Base-by-base conservation (phyloP, 441 rosid species). In the Isatis lusitanica region DNA sequence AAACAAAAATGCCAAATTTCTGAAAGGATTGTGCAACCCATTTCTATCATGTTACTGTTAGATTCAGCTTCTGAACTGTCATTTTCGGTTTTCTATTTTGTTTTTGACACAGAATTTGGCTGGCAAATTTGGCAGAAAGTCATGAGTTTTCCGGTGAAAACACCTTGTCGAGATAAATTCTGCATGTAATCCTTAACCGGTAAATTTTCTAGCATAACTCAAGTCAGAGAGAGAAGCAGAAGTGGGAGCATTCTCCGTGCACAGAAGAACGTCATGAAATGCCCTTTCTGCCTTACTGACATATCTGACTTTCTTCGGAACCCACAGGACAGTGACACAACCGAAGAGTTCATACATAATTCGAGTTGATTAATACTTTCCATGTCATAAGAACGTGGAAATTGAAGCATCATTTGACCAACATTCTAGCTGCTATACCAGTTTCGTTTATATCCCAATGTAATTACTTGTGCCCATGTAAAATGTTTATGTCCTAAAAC, bases 231-330 rank as follows among this genome's bases (percentile, higher is more conserved):
- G 74, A 82, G 89, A 62, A 77, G 61, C 15, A 63, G 80, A 73
- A 89, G 90, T 7, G 83, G 97, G 6, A 80, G 94, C 17, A 79
- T 86, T 0, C 80, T 88, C 1, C 80, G 96, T 15, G 70, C 79
- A 0, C 84, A 81, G 67, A 88, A 87, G 84, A 88, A 85, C 30
- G 7, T 89, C 48, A 72, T 85, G 86, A 85, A 82, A 1, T 92
- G 97, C 65, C 96, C 96, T 39, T 75, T 78, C 4, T 89, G 96
- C 75, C 71, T 85, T 26, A 74, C 56, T 31, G 93, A 90, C 82
- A 78, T 90, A 13, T 73, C 90, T 5, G 94, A 92, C 18, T 86
- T 84, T 59, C 82, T 92, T 24, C 87, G 74, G 65, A 82, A 85
- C 68, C 87, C 88, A 2, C 85, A 88, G 89, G 96, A 87, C 42